Percentiles rank a stretch among this genome's conserved stretches.
phyloP scores from a whole-genome alignment of 352 stramenopile species.

The Pythium utonaiense region DNA sequence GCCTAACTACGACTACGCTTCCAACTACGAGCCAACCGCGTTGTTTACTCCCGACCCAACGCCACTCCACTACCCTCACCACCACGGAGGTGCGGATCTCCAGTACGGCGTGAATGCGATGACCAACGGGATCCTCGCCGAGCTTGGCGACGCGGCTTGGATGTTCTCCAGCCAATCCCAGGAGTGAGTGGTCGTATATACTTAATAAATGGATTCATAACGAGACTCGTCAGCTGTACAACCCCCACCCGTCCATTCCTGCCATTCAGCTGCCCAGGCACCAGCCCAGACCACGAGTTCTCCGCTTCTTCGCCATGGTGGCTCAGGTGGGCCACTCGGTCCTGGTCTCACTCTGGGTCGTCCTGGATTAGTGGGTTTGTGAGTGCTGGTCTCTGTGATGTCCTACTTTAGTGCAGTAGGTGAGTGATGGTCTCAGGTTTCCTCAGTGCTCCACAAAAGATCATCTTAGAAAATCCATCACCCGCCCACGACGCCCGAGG shows the following conservation, averaged over 20 bases:
- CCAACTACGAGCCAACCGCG: neutral
- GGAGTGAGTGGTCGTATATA: neutral
- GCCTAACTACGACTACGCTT: neutral
- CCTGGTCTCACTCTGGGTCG: neutral
- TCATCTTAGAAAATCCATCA: conserved; percentile 10
- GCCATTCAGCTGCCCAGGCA: neutral
- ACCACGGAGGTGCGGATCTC: neutral
- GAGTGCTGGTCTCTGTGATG: conserved; percentile 21
- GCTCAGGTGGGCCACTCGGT: neutral
- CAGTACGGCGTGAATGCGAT: neutral
- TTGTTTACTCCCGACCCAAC: neutral
- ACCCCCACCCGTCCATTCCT: no score
- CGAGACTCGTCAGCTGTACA: no score
- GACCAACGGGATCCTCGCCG: conserved; percentile 11
- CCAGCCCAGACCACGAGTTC: neutral
- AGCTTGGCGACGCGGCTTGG: neutral
- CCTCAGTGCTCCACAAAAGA: neutral
- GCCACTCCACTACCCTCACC: neutral
- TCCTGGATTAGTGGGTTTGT: conserved; percentile 10
- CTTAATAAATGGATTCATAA: no score
- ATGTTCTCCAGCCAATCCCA: conserved; percentile 3
- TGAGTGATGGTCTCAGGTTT: conserved; percentile 2
- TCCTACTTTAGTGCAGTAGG: neutral
- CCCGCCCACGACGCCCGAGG: neutral
- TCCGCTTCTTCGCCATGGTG: neutral